phyloP scores from a whole-genome alignment of 352 stramenopile genomes.

The Globisporangium heterothallicum region DNA sequence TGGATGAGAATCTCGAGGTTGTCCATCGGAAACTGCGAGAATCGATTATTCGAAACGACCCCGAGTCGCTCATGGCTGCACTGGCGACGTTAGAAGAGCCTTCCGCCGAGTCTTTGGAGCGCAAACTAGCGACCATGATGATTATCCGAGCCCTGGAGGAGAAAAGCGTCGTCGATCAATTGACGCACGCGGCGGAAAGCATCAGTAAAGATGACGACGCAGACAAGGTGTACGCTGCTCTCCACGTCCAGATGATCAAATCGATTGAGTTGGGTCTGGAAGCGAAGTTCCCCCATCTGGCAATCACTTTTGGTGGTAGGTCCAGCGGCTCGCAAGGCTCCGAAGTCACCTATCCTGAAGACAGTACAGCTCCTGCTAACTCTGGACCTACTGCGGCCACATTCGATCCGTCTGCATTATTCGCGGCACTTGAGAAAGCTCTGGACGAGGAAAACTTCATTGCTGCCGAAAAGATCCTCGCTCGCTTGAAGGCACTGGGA shows the following conservation, averaged over 20 bases:
- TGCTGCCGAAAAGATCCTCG: conserved; percentile 50
- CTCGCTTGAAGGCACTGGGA: conserved; percentile 32
- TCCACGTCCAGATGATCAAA: conserved; percentile 39
- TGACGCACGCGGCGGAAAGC: conserved; percentile 25
- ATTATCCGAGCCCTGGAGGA: conserved; percentile 74
- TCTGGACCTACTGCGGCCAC: background rate
- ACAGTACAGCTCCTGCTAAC: background rate
- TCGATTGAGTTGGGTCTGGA: conserved; percentile 56
- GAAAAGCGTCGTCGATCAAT: conserved; percentile 52
- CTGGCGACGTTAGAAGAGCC: conserved; percentile 62
- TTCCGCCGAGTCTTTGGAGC: conserved; percentile 57
- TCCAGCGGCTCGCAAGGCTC: background rate
- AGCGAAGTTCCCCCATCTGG: conserved; percentile 36
- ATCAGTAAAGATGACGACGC: conserved; percentile 9
- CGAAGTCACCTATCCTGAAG: background rate
- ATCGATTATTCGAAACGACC: conserved; percentile 60
- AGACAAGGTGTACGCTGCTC: conserved; percentile 18
- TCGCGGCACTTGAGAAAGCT: conserved; percentile 52
- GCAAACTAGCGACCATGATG: conserved; percentile 79
- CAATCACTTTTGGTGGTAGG: conserved; percentile 6
- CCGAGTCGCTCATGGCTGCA: conserved; percentile 62
- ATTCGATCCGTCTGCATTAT: conserved; percentile 33
- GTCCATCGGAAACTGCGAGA: conserved; percentile 50
- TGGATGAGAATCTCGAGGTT: conserved; percentile 31
- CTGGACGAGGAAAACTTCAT: conserved; percentile 66